These are phyloP conservation scores for Candida manassasensis DNA, from an alignment of 805 yeast species.

Conservation along the genomic window DNA sequence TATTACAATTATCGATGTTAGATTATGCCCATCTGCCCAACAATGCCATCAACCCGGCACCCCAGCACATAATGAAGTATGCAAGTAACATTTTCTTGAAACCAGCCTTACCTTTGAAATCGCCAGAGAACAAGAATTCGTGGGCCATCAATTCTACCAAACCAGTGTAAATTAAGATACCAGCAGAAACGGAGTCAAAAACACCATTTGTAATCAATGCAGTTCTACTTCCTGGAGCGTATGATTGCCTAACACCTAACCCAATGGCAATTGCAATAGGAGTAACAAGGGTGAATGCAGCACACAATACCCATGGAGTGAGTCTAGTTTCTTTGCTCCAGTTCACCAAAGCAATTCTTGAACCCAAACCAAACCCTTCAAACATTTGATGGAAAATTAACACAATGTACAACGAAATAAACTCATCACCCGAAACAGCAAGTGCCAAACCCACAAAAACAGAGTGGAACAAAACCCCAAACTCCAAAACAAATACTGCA, in stretches of 20 bases:
- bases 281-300: conserved; percentile 51
- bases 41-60: conserved; percentile 76
- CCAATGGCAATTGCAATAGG: conserved; percentile 80
- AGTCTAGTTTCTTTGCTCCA: conserved; percentile 35
- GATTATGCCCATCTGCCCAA: conserved; percentile 51
- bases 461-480: conserved; percentile 80
- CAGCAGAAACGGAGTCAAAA: conserved; percentile 73
- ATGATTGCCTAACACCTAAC: conserved; percentile 62
- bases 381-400: conserved; percentile 71
- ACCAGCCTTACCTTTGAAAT: conserved; percentile 58
- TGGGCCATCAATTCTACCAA: conserved; percentile 76
- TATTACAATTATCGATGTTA: too few relatives aligned
- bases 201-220: conserved; percentile 66
- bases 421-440: conserved; percentile 75
- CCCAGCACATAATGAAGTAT: conserved; percentile 51
- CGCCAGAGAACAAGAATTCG: conserved; percentile 61
- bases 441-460: conserved; percentile 74
- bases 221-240: conserved; percentile 52
- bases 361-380: conserved; percentile 83
- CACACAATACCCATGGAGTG: conserved; percentile 58
- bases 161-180: conserved; percentile 73
- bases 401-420: conserved; percentile 67
- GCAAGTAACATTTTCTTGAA: conserved; percentile 49
- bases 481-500: conserved; percentile 51
- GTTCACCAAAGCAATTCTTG: conserved; percentile 45